These are phyloP conservation scores for Pyrus hybrid DNA, from an alignment of 331 rosid genomes.

Conservation along the genomic window DNA sequence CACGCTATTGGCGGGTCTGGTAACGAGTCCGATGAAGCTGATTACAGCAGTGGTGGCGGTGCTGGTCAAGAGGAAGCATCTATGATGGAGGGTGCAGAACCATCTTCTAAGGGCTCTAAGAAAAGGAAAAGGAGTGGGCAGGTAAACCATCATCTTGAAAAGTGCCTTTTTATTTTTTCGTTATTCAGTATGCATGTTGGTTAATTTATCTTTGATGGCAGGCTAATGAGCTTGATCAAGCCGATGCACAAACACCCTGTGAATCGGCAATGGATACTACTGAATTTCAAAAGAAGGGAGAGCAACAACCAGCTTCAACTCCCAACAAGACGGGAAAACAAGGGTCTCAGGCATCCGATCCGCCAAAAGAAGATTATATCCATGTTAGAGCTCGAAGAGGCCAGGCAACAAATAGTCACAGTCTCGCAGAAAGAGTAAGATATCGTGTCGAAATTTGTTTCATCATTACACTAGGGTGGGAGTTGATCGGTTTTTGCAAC, in stretches of 20 bases:
- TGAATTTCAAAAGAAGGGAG: slow-evolving; percentile 49
- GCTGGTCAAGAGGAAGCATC: slow-evolving; percentile 46
- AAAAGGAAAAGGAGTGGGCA: slow-evolving; percentile 78
- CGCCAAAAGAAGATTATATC: slow-evolving; percentile 76
- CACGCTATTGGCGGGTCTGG: slow-evolving; percentile 32
- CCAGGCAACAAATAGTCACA: slow-evolving; percentile 97
- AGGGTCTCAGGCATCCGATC: slow-evolving; percentile 72
- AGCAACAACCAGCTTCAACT: slow-evolving; percentile 42
- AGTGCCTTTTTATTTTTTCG: neutral
- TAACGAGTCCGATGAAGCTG: slow-evolving; percentile 67
- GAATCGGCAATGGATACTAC: slow-evolving; percentile 46
- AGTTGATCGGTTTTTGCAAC: slow-evolving; percentile 15
- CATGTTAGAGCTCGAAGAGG: slow-evolving; percentile 96
- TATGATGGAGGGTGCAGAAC: slow-evolving; percentile 49
- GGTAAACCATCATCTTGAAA: slow-evolving; percentile 34
- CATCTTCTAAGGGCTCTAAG: slow-evolving; percentile 51
- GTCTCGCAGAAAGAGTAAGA: slow-evolving; percentile 95
- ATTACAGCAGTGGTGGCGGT: slow-evolving; percentile 53
- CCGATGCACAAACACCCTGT: slow-evolving; percentile 29
- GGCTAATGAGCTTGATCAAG: slow-evolving; percentile 56
- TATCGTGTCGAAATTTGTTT: neutral
- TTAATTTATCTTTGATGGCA: slow-evolving; percentile 21
- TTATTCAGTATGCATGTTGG: neutral
- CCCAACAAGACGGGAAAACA: slow-evolving; percentile 47
- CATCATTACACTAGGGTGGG: neutral